These are phyloP conservation scores for Penicillium polonicum DNA, from an alignment of 2,329 filamentous ascomycete species.

Conservation along the genomic window DNA sequence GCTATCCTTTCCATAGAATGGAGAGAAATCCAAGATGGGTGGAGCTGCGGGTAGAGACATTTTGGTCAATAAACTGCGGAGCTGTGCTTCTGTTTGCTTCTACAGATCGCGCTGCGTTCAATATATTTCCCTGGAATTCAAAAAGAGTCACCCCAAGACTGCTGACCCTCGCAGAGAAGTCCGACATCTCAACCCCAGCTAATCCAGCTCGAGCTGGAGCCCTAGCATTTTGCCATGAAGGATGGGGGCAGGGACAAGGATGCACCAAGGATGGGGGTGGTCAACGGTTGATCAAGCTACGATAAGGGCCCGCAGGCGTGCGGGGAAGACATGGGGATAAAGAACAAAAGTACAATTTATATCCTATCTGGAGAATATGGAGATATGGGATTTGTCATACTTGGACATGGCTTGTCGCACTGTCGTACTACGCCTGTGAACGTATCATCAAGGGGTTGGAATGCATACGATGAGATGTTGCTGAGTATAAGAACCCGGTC, in stretches of 20 bases:
- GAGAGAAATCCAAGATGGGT: slow-evolving; percentile 37
- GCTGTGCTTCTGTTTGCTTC: neutral
- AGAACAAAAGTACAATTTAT: slow-evolving; percentile 2
- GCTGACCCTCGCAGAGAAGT: slow-evolving; percentile 18
- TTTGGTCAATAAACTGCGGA: slow-evolving; percentile 20
- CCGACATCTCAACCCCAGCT: slow-evolving; percentile 20
- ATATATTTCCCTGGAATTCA: slow-evolving; percentile 9
- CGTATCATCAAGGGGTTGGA: neutral
- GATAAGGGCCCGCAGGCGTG: slow-evolving; percentile 12
- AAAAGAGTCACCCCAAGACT: neutral
- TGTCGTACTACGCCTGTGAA: neutral
- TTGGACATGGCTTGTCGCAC: neutral
- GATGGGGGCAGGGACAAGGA: slow-evolving; percentile 7
- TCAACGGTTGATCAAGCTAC: slow-evolving; percentile 9
- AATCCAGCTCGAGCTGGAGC: neutral
- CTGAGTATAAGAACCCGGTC: neutral
- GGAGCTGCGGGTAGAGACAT: slow-evolving; percentile 30
- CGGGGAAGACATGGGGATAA: slow-evolving; percentile 11
- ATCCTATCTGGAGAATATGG: neutral
- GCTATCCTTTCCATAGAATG: slow-evolving; percentile 32
- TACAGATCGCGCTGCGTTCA: slow-evolving; percentile 14
- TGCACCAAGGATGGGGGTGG: slow-evolving; percentile 31
- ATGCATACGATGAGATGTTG: neutral
- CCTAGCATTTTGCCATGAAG: neutral
- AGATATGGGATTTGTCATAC: neutral